Evolutionary conservation across 352 stramenopile genomes (phyloP), one percentile per base, ranked within the genome.

Genomic region (Phytophthora sansomeana): DNA sequence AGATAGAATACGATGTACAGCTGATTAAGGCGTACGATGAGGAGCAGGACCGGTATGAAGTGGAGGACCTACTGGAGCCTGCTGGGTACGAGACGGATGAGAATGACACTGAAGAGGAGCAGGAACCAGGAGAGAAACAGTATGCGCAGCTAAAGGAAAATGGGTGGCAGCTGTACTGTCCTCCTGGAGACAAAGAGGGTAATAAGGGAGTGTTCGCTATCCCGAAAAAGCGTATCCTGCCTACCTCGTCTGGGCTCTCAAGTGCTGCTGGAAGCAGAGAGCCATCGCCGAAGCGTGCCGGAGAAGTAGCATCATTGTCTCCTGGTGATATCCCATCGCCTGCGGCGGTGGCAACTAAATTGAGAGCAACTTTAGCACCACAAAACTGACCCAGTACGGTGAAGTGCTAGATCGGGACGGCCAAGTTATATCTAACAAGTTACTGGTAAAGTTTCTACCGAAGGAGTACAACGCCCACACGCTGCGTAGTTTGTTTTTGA

Each of bases 171-270:
- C 29, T 96, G 1, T 96, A 91, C 58, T 74, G 85, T 36, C 73
- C 82, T 13, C 59, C 87, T 1, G 74, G 84, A 16, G 81, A 92
- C 3, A 74, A 91, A 47, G 77, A 82, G 13, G 70, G 69, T 9
- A 70, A 83, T n/a, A n/a, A n/a, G n/a, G 58, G 65, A 6, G 77
- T 96, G 32, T 96, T 96, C 61, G 87, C 84, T 8, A 96, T 96
- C 52, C 88, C 88, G 24, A 96, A 95, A 53, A 78, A 75, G 21
- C 81, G 80, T 1, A 33, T 63, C 17, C 21, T 73, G 16, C 54
- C 53, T 21, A 62, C 47, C 5, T 55, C 44, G 5, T 65, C 43
- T 13, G 59, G 69, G 8, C 36, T 56, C 14, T 74, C 67, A 11
- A 67, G 75, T 59, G 58, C 43, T 5, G 36, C 58, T 32, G 65